Evolutionary conservation across 495 filamentous ascomycete genomes (phyloP).

Genomic region (Penicillium chermesinum): DNA sequence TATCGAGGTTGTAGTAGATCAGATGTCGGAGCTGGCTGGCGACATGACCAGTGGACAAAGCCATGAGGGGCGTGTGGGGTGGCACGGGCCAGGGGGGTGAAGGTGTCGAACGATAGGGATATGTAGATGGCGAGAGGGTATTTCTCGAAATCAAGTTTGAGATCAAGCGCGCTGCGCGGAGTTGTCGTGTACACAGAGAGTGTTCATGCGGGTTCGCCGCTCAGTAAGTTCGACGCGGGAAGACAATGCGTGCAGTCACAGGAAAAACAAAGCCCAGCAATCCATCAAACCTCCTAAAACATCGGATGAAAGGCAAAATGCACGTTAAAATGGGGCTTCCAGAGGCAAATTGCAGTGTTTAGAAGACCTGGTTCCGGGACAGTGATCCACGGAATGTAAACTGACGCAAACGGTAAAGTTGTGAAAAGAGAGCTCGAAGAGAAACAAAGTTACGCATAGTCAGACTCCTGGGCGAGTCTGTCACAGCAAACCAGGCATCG

Average conservation of each 20-base stretch:
- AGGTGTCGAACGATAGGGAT: too few species aligned
- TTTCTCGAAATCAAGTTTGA: too few species aligned
- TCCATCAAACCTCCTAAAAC: constrained; percentile 13
- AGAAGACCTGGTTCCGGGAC: constrained; percentile 10
- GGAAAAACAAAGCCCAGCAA: constrained; percentile 12
- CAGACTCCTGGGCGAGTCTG: constrained; percentile 4
- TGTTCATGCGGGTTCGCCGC: constrained; percentile 7
- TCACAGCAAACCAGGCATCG: constrained; percentile 14
- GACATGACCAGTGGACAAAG: constrained; percentile 60
- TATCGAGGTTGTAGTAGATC: constrained; percentile 91
- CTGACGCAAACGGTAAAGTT: constrained; percentile 21
- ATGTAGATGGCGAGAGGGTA: too few species aligned
- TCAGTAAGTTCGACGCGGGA: constrained; percentile 14
- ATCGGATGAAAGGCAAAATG: constrained; percentile 3
- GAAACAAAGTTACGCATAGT: constrained; percentile 8
- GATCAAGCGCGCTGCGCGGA: too few species aligned
- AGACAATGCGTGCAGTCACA: constrained; percentile 26
- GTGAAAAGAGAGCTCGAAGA: constrained; percentile 3
- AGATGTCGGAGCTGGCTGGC: constrained; percentile 73
- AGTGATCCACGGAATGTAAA: constrained; percentile 21
- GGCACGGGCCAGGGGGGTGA: constrained; percentile 1
- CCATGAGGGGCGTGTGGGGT: constrained; percentile 47
- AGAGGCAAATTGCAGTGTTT: constrained; percentile 3
- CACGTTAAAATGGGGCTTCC: not conserved
- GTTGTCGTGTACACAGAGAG: constrained; percentile 1